Conservation (phyloP, 2,329 filamentous ascomycete genomes). For the Gnomoniopsis sp. region DNA sequence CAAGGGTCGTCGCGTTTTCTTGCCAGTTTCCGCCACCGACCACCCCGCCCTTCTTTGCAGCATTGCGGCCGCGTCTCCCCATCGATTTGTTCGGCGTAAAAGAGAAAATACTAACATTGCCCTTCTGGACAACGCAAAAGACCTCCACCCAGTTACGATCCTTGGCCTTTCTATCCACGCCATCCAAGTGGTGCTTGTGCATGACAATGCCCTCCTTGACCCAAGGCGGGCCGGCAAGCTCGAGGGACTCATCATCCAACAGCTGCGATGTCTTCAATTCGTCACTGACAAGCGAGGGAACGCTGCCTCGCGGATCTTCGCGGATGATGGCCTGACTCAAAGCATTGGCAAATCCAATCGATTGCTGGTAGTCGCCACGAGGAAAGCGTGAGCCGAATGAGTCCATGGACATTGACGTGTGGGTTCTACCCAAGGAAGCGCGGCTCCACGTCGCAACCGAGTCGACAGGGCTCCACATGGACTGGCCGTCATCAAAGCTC, state of each 20-base stretch:
- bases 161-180: conserved; percentile 85
- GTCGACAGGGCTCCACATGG: conserved; percentile 79
- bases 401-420: conserved; percentile 88
- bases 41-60: conserved; percentile 53
- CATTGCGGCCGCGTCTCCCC: conserved; percentile 45
- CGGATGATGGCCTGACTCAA: conserved; percentile 95
- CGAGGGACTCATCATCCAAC: conserved; percentile 88
- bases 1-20: conserved; percentile 87
- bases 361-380: conserved; percentile 84
- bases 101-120: conserved; percentile 89
- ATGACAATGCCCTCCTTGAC: conserved; percentile 94
- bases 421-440: conserved; percentile 84
- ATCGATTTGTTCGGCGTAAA: conserved; percentile 80
- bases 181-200: conserved; percentile 94
- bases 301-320: conserved; percentile 61
- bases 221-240: conserved; percentile 93
- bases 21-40: conserved; percentile 98
- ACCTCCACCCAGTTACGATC: conserved; percentile 93
- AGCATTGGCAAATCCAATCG: conserved; percentile 95
- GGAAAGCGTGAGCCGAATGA: conserved; percentile 77
- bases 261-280: conserved; percentile 60
- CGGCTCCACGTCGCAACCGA: conserved; percentile 97
- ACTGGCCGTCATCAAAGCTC: conserved; percentile 86
- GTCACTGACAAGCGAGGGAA: conserved; percentile 54
- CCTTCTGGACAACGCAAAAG: conserved; percentile 94